phyloP scores from a whole-genome alignment of 2,329 filamentous ascomycete species.

The Endothia cerciana region DNA sequence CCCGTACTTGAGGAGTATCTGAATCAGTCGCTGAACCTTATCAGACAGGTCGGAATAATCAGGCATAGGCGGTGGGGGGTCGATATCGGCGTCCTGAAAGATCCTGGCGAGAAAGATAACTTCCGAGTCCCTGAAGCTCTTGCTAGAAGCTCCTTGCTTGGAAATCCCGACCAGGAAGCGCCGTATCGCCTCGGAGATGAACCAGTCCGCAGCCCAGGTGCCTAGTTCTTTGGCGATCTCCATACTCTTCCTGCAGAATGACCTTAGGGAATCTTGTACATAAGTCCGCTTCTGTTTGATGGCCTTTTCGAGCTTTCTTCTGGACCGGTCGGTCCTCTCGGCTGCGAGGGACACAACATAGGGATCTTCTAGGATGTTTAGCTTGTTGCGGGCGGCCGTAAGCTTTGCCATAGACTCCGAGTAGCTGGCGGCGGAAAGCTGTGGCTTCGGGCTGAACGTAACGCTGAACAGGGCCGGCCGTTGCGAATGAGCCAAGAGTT shows the following conservation, averaged over 20 bases:
- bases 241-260: conserved; percentile 53
- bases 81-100: conserved; percentile 37
- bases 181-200: conserved; percentile 56
- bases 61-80: background rate
- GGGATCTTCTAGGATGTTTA: conserved; percentile 67
- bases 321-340: conserved; percentile 46
- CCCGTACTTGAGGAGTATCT: conserved; percentile 50
- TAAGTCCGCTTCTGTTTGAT: conserved; percentile 53
- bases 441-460: conserved; percentile 35
- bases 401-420: conserved; percentile 51
- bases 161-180: conserved; percentile 35
- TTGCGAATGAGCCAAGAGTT: conserved; percentile 71
- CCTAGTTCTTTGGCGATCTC: conserved; percentile 64
- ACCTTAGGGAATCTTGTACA: conserved; percentile 58
- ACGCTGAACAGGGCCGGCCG: conserved; percentile 58
- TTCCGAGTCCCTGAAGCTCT: conserved; percentile 53
- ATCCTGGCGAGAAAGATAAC: conserved; percentile 58
- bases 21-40: conserved; percentile 62
- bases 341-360: conserved; percentile 53
- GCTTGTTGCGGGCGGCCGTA: conserved; percentile 40
- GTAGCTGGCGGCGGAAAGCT: conserved; percentile 12
- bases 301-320: conserved; percentile 42
- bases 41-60: conserved; percentile 48
- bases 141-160: conserved; percentile 35
- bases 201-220: conserved; percentile 70